Percentiles rank a stretch among this genome's conserved stretches.
Evolutionary conservation across 495 filamentous ascomycete species (phyloP).

Genomic region (Alectoria sarmentosa): DNA sequence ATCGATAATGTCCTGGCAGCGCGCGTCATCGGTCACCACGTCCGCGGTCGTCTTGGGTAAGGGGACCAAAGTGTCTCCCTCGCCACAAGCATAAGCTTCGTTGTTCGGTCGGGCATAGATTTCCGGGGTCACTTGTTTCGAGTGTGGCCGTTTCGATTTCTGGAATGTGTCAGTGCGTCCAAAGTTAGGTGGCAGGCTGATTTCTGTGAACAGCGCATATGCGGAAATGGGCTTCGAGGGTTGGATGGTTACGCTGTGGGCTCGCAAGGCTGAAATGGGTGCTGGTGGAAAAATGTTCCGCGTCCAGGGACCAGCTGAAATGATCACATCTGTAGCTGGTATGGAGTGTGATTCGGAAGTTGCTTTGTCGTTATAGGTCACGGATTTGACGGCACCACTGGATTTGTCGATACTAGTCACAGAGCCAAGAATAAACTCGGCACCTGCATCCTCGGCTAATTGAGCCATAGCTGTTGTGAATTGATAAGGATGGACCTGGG

Average conservation of each 20-base stretch:
- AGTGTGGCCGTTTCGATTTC: constrained; percentile 46
- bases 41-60: constrained; percentile 70
- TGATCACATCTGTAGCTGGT: constrained; percentile 70
- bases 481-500: constrained; percentile 89
- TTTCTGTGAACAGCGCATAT: constrained; percentile 87
- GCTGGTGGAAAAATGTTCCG: constrained; percentile 61
- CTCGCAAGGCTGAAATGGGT: constrained; percentile 73
- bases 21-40: constrained; percentile 65
- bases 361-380: constrained; percentile 68
- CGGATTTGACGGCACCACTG: constrained; percentile 48
- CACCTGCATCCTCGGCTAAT: constrained; percentile 69
- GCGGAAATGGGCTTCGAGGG: constrained; percentile 68
- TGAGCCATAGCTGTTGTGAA: constrained; percentile 86
- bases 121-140: constrained; percentile 69
- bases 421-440: constrained; percentile 59
- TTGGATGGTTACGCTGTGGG: constrained; percentile 84
- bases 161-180: constrained; percentile 34
- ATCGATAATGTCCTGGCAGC: constrained; percentile 84
- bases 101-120: constrained; percentile 86
- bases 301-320: constrained; percentile 92
- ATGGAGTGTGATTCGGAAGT: constrained; percentile 51
- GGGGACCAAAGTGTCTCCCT: constrained; percentile 70
- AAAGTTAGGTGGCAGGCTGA: constrained; percentile 60
- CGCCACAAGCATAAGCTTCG: constrained; percentile 90
- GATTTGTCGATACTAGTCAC: constrained; percentile 56